A percentile compares a stretch with the other conserved stretches of the same genome.
These are phyloP conservation scores for Xeromyces bisporus DNA, from an alignment of 495 filamentous ascomycete species.

Conservation along the genomic window DNA sequence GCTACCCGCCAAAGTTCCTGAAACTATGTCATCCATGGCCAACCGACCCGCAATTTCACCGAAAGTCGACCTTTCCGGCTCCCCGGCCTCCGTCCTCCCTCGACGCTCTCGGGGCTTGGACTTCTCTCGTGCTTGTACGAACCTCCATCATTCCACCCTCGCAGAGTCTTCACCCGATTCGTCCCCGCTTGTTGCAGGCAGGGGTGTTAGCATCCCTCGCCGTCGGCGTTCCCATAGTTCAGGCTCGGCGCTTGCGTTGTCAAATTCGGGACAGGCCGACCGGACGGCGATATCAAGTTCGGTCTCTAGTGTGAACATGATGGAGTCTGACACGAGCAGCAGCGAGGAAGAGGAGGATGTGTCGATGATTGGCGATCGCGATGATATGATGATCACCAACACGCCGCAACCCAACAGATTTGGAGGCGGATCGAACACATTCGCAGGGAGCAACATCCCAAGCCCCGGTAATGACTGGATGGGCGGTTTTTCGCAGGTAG, in stretches of 20 bases:
- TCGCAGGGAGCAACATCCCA: slow-evolving; percentile 22
- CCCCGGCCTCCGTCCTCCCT: slow-evolving; percentile 67
- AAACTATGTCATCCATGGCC: slow-evolving; percentile 37
- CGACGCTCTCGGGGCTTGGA: slow-evolving; percentile 75
- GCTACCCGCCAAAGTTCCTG: slow-evolving; percentile 41
- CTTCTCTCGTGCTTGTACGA: slow-evolving; percentile 86
- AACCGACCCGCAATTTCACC: slow-evolving; percentile 64
- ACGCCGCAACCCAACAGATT: slow-evolving; percentile 32
- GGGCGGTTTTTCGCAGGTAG: slow-evolving; percentile 46
- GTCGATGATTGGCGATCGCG: slow-evolving; percentile 62
- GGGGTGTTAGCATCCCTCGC: slow-evolving; percentile 62
- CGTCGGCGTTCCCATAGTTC: slow-evolving; percentile 34
- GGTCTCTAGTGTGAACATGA: slow-evolving; percentile 65
- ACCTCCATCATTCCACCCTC: slow-evolving; percentile 87
- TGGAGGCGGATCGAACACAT: slow-evolving; percentile 27
- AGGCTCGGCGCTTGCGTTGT: slow-evolving; percentile 22
- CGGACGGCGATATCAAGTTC: slow-evolving; percentile 66
- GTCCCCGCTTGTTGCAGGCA: slow-evolving; percentile 67
- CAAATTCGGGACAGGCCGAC: slow-evolving; percentile 36
- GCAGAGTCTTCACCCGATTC: slow-evolving; percentile 88
- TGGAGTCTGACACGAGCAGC: slow-evolving; percentile 58
- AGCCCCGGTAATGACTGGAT: slow-evolving; percentile 42
- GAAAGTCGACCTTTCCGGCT: slow-evolving; percentile 65
- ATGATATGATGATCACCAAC: slow-evolving; percentile 55
- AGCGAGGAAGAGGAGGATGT: slow-evolving; percentile 64